phyloP scores from a whole-genome alignment of 805 yeast species.

The Dipodascus albidus region DNA sequence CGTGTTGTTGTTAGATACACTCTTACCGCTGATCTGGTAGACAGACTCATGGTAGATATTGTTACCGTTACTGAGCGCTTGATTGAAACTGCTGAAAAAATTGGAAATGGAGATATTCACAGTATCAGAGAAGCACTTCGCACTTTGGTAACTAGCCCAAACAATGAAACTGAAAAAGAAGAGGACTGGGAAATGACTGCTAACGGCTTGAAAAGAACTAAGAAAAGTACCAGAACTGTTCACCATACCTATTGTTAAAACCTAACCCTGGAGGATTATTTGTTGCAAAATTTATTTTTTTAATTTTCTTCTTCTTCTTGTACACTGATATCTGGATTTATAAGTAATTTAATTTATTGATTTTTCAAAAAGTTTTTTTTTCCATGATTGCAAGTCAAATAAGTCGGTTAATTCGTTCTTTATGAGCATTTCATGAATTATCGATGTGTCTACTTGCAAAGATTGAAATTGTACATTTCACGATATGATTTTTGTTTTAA shows the following conservation, averaged over 20 bases:
- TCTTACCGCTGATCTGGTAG: slow-evolving; percentile 50
- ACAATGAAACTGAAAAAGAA: neutral
- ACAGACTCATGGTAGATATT: slow-evolving; percentile 52
- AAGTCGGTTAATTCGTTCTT: neutral
- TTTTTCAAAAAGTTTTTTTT: neutral
- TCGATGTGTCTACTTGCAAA: slow-evolving; percentile 1
- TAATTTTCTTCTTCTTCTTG: neutral
- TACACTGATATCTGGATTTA: neutral
- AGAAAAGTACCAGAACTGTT: neutral
- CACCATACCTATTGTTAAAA: neutral
- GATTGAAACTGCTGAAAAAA: neutral
- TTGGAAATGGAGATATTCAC: neutral
- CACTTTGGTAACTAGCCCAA: neutral
- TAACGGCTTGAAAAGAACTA: neutral
- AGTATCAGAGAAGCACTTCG: neutral
- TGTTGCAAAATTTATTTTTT: neutral
- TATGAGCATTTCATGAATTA: neutral
- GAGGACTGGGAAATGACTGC: neutral
- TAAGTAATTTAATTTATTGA: neutral
- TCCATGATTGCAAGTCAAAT: neutral
- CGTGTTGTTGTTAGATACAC: slow-evolving; percentile 75
- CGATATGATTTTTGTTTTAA: too few species aligned
- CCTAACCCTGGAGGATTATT: neutral
- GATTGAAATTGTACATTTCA: neutral
- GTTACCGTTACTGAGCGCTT: neutral